These are phyloP conservation scores for Fragaria iinumae DNA, from an alignment of 306 rosid genomes.

Conservation along the genomic window DNA sequence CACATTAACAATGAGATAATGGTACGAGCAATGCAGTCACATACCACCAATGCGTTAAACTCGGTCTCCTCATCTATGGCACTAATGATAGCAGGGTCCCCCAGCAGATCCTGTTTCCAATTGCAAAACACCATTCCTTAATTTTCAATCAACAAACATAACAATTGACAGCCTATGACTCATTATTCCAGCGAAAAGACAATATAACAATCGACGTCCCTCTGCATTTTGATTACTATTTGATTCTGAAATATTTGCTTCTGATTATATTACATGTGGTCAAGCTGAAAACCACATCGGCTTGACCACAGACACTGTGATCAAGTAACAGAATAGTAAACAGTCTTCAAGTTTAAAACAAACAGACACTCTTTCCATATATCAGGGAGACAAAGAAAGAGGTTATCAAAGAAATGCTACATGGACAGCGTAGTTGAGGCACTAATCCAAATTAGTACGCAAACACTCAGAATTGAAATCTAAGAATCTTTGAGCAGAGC, in stretches of 20 bases:
- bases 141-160: not conserved
- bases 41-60: conserved; percentile 91
- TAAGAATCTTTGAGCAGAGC: not conserved
- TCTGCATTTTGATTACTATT: not conserved
- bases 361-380: not conserved
- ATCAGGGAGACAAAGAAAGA: not conserved
- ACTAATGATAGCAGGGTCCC: conserved; percentile 71
- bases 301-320: too few species aligned
- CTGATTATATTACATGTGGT: not conserved
- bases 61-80: conserved; percentile 94
- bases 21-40: conserved; percentile 30
- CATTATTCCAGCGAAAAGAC: not conserved
- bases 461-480: not conserved
- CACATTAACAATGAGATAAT: not conserved
- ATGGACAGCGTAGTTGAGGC: not conserved
- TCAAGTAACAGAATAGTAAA: not conserved
- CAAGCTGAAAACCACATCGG: not conserved
- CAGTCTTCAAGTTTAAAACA: conserved; percentile 3
- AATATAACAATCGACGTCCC: not conserved
- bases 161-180: not conserved
- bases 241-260: not conserved
- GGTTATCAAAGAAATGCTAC: not conserved
- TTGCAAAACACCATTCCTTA: not conserved
- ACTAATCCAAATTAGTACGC: not conserved
- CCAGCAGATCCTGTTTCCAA: conserved; percentile 72